Evolutionary conservation across 352 stramenopile genomes (phyloP).

Genomic region (Pythium dissotocum): DNA sequence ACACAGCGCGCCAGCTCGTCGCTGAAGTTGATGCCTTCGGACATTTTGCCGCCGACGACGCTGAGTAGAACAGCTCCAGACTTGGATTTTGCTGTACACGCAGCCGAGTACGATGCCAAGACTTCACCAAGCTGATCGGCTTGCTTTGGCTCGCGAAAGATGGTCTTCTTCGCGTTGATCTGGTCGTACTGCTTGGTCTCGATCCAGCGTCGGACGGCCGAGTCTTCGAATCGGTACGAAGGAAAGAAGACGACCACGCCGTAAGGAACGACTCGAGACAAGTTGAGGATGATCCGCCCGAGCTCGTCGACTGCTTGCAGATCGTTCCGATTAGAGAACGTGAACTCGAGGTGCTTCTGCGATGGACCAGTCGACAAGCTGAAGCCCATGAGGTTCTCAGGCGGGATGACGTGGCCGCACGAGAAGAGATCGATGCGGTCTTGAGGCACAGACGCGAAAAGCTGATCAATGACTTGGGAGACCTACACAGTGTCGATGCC

Average conservation of each 20-base stretch:
- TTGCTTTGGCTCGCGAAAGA: conserved; percentile 95
- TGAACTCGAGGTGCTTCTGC: conserved; percentile 94
- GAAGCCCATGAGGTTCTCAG: conserved; percentile 88
- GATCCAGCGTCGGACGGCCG: conserved; percentile 87
- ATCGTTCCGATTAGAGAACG: conserved; percentile 76
- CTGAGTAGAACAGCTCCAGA: conserved; percentile 92
- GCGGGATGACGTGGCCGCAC: conserved; percentile 98
- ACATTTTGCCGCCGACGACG: conserved; percentile 99
- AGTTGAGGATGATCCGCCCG: conserved; percentile 91
- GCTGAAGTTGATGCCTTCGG: conserved; percentile 99
- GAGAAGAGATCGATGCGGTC: conserved; percentile 94
- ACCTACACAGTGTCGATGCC: conserved; percentile 40
- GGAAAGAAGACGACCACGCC: conserved; percentile 98
- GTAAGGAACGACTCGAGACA: conserved; percentile 88
- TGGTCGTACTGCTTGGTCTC: conserved; percentile 74
- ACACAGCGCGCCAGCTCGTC: conserved; percentile 97
- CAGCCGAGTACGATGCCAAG: conserved; percentile 82
- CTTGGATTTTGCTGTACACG: conserved; percentile 33
- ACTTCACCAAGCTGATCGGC: conserved; percentile 92
- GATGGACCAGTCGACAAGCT: conserved; percentile 80
- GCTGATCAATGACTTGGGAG: conserved; percentile 92
- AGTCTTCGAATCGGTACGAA: conserved; percentile 96
- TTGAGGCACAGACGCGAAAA: conserved; percentile 86
- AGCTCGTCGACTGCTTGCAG: conserved; percentile 92
- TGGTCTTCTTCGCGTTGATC: conserved; percentile 86